These are phyloP conservation scores for Lodderomyces orthopsilosis DNA, from an alignment of 1,139 yeast species.

Conservation along the genomic window DNA sequence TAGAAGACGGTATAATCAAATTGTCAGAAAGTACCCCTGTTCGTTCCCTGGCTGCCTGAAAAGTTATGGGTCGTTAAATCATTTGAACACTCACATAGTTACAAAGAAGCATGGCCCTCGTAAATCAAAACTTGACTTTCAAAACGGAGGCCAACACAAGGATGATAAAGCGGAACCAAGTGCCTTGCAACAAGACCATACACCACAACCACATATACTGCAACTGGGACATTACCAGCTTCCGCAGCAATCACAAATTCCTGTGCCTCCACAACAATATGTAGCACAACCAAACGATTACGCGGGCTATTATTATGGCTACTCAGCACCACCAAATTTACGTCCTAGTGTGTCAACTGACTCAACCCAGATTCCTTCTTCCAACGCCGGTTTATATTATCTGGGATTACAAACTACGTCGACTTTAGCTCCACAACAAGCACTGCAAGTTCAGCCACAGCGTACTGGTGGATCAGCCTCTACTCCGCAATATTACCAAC, in stretches of 20 bases:
- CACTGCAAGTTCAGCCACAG: constrained; percentile 3
- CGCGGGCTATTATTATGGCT: constrained; percentile 18
- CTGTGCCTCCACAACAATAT: constrained; percentile 10
- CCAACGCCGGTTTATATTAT: constrained; percentile 8
- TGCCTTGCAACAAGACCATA: constrained; percentile 2
- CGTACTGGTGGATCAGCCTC: constrained; percentile 5
- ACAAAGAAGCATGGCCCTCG: constrained; percentile 72
- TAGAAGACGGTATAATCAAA: constrained; percentile 67
- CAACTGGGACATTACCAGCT: constrained; percentile 6
- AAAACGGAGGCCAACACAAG: constrained; percentile 18
- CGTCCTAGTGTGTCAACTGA: constrained; percentile 8
- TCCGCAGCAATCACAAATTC: constrained; percentile 5
- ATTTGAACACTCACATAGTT: constrained; percentile 71
- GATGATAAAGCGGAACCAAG: constrained; percentile 5
- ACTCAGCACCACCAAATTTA: constrained; percentile 13
- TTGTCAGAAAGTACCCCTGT: constrained; percentile 64
- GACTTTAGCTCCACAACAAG: not conserved
- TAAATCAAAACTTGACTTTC: constrained; percentile 67
- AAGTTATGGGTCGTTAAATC: constrained; percentile 75
- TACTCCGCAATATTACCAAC: constrained; percentile 1
- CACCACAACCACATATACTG: not conserved
- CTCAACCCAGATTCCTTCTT: constrained; percentile 3
- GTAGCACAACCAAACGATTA: constrained; percentile 10
- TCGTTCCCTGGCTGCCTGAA: constrained; percentile 60
- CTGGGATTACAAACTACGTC: constrained; percentile 9